phyloP scores from a whole-genome alignment of 257 asterid genomes.

The Echites panduratus region DNA sequence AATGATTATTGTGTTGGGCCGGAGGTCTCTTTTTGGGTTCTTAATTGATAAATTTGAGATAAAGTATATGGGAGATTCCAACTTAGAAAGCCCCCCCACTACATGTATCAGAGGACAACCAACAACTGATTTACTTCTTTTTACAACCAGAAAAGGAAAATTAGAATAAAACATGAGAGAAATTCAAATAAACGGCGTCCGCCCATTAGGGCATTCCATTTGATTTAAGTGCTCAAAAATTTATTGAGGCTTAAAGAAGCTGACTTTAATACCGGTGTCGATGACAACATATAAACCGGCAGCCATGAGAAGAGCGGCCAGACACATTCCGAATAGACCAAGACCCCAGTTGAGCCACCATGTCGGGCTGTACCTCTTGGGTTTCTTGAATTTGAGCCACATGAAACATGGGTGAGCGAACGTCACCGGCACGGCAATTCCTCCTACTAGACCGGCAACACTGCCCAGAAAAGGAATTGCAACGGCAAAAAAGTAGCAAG shows the following conservation, averaged over 20 bases:
- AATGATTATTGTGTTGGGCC: too few species aligned
- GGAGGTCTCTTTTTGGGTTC: too few species aligned
- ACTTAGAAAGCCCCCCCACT: too few species aligned
- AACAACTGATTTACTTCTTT: too few species aligned
- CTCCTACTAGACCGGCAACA: constrained; percentile 76
- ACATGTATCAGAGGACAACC: too few species aligned
- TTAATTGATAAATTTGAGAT: too few species aligned
- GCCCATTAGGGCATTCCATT: not conserved
- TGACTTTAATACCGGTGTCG: constrained; percentile 56
- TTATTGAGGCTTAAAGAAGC: constrained; percentile 59
- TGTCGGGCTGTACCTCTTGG: constrained; percentile 34
- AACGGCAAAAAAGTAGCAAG: constrained; percentile 61
- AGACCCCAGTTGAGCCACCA: constrained; percentile 81
- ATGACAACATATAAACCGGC: constrained; percentile 65
- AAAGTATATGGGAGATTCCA: too few species aligned
- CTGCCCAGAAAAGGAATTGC: constrained; percentile 77
- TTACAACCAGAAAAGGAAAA: not conserved
- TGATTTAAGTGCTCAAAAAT: too few species aligned
- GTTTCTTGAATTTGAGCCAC: constrained; percentile 83
- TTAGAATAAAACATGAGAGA: not conserved
- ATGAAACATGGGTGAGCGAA: constrained; percentile 78
- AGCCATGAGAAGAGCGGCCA: constrained; percentile 44
- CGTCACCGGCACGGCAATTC: constrained; percentile 67
- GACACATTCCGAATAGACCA: constrained; percentile 54
- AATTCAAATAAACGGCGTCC: not conserved